Evolutionary conservation across 768 basidiomycete genomes (phyloP).

Genomic region (Galerina sulciceps): DNA sequence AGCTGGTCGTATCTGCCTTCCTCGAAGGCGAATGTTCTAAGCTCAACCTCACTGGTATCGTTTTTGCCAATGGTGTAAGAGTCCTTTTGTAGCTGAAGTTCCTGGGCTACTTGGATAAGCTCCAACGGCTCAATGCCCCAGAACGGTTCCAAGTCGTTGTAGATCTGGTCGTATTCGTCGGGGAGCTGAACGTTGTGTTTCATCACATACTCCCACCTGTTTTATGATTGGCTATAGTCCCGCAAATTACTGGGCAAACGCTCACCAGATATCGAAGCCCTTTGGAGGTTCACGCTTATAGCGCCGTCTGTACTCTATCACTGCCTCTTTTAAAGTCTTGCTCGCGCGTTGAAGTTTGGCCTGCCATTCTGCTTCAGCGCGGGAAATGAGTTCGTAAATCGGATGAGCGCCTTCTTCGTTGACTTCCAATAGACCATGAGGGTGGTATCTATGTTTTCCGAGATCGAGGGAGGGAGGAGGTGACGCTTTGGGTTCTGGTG

Average conservation of each 20-base stretch:
- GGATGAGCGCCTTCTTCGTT: conserved; percentile 61
- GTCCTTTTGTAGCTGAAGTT: conserved; percentile 41
- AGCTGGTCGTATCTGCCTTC: conserved; percentile 40
- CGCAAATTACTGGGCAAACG: background rate
- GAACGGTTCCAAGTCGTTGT: conserved; percentile 81
- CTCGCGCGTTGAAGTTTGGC: conserved; percentile 70
- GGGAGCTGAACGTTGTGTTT: conserved; percentile 75
- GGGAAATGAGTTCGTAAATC: conserved; percentile 73
- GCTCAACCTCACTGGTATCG: conserved; percentile 24
- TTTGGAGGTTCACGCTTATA: conserved; percentile 82
- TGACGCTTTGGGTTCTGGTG: background rate
- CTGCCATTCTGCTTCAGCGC: conserved; percentile 68
- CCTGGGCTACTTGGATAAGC: conserved; percentile 37
- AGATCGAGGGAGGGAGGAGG: conserved; percentile 24
- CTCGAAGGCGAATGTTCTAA: conserved; percentile 38
- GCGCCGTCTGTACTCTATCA: conserved; percentile 73
- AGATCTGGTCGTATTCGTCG: conserved; percentile 84
- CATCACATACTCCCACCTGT: conserved; percentile 60
- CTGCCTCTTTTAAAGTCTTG: conserved; percentile 74
- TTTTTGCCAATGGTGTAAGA: conserved; percentile 48
- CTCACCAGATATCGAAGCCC: conserved; percentile 88
- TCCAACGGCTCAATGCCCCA: conserved; percentile 64
- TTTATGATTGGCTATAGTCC: too few species aligned
- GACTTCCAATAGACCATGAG: conserved; percentile 46
- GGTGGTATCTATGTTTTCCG: conserved; percentile 36